Conservation (phyloP, 78 protist species). For the Planoprotostelium fungivorum region DNA sequence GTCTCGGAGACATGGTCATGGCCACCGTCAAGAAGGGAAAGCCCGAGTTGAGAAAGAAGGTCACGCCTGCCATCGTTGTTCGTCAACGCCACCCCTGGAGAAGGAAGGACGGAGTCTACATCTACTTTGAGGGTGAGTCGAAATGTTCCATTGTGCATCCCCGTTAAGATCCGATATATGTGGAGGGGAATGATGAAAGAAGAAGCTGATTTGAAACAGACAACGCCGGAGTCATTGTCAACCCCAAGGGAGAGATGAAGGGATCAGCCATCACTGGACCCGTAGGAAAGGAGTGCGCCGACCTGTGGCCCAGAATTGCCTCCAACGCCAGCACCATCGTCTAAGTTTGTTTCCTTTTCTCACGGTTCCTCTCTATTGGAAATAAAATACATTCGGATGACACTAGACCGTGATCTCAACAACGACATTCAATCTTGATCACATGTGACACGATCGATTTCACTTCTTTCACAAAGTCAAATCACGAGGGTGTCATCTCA, state of each 20-base stretch:
- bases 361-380: too few relatives aligned
- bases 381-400: not conserved
- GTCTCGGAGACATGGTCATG: conserved; percentile 95
- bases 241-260: conserved; percentile 99
- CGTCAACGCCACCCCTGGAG: conserved; percentile 97
- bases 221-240: conserved; percentile 99
- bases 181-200: not conserved
- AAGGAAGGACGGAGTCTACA: conserved; percentile 90
- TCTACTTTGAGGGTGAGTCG: conserved; percentile 91
- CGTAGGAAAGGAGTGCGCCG: conserved; percentile 99
- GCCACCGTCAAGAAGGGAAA: conserved; percentile 99
- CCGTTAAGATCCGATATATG: not conserved
- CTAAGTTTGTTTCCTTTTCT: not conserved
- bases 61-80: conserved; percentile 92
- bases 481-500: too few relatives aligned
- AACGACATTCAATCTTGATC: not conserved
- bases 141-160: not conserved
- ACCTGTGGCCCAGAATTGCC: conserved; percentile 95
- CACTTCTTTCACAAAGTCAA: too few relatives aligned
- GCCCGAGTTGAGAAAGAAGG: conserved; percentile 98
- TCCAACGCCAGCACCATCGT: conserved; percentile 34
- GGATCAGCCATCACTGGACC: conserved; percentile 99
- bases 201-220: conserved; percentile 33
- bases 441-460: too few relatives aligned
- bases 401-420: not conserved